Base-by-base conservation (phyloP, 768 basidiomycete genomes). In the Porpolomopsis calyptriformis region DNA sequence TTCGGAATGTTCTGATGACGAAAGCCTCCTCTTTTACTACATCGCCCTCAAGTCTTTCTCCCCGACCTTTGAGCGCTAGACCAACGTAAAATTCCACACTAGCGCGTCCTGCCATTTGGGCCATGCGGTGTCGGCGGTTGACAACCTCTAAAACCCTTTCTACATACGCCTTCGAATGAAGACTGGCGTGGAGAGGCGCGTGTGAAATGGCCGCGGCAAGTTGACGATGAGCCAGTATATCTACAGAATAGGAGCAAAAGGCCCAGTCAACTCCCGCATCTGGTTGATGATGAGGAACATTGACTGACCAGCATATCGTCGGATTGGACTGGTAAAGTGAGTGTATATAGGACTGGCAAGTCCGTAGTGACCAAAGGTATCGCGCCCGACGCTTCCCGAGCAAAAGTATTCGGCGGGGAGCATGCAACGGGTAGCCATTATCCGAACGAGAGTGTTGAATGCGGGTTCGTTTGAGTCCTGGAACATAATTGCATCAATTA, bases 351-450 rank as follows among this genome's bases (percentile, higher is more conserved):
- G 76, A 59, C 80, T 92, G 0, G 96, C 96, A n/a, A 99, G 76
- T 33, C 96, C 96, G 60, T 99, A 99, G 62, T 98, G 96, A 2
- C 87, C 85, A 59, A 97, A 99, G 0, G 90, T 83, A 52, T 96
- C 92, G 40, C 82, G 77, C 0, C 83, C 78, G 2, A 97, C 91
- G 53, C 90, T 92, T 7, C 96, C 94, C 0, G 93, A 87, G 60
- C 87, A 90, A 67, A 98, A 97, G 62, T 99, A 99, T 61, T 99
- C 96, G 16, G 96, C 96, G 0, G 93, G 83, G 20, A 97, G 72
- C 96, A 99, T 99, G 61, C 96, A 97, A 24, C 96, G 73, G 2
- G 94, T 98, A 2, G 96, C 93, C 93, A 99, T 97, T 62, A 99
- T 98, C 34, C 96, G 82, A 29, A 99, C 94, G 14, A 98, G 76